Conservation (phyloP, 176 grass and related monocot species). For the Bolboschoenus planiculmis region DNA sequence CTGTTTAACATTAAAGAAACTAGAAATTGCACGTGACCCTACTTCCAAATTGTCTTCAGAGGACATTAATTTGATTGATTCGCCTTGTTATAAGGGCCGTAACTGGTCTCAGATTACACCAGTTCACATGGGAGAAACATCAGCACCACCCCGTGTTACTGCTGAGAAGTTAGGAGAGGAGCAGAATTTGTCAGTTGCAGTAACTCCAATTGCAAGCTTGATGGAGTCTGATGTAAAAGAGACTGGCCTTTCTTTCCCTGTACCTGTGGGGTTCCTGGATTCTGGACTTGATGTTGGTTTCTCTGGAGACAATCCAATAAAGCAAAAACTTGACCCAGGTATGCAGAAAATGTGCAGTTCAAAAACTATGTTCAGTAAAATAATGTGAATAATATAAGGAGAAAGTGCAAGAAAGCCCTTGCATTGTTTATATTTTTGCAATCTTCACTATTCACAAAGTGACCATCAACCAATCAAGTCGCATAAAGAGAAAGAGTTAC, state of each 20-base stretch:
- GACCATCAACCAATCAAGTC: not conserved
- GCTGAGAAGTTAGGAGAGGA: not conserved
- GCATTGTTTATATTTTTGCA: not conserved
- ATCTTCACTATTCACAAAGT: not conserved
- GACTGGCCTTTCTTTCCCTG: not conserved
- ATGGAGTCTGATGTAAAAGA: not conserved
- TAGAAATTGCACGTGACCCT: not conserved
- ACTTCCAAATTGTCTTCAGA: not conserved
- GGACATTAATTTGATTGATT: not conserved
- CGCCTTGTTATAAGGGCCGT: slow-evolving; percentile 18
- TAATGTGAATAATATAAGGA: not conserved
- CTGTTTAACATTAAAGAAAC: not conserved
- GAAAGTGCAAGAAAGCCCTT: not conserved
- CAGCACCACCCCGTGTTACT: slow-evolving; percentile 5
- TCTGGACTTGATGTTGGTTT: not conserved
- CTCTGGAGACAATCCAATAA: not conserved
- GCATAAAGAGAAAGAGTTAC: too few relatives aligned
- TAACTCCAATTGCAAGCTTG: not conserved
- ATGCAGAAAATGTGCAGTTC: not conserved
- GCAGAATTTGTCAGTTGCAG: not conserved
- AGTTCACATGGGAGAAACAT: slow-evolving; percentile 12
- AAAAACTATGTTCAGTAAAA: not conserved
- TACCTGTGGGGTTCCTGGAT: not conserved
- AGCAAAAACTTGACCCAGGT: not conserved
- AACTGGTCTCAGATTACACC: not conserved